Conservation (phyloP, 1,284 basidiomycete genomes). For the Macrocystidia cucumis region DNA sequence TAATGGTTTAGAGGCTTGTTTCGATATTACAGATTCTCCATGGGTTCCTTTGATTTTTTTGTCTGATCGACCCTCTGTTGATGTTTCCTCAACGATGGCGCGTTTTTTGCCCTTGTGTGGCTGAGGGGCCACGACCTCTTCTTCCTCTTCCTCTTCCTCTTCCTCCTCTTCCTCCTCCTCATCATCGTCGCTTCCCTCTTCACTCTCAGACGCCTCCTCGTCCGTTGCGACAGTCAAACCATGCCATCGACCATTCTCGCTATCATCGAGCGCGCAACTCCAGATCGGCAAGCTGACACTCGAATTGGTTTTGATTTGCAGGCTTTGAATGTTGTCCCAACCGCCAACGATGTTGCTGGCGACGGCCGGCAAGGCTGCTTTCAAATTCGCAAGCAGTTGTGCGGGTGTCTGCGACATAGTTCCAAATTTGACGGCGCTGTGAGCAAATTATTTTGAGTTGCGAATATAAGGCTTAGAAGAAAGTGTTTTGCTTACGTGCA, state of each 20-base stretch:
- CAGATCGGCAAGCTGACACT: conserved; percentile 89
- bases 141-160: conserved; percentile 18
- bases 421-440: conserved; percentile 82
- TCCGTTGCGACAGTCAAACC: conserved; percentile 35
- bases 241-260: conserved; percentile 56
- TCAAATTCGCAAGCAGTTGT: conserved; percentile 77
- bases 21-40: conserved; percentile 7
- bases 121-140: conserved; percentile 11
- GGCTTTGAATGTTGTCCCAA: conserved; percentile 88
- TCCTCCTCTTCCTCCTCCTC: conserved; percentile 19
- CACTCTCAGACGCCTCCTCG: conserved; percentile 19
- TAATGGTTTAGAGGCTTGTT: background rate
- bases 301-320: conserved; percentile 88
- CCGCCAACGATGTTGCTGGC: conserved; percentile 66
- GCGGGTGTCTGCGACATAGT: conserved; percentile 65
- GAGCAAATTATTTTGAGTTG: background rate
- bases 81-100: conserved; percentile 9
- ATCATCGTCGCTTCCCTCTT: conserved; percentile 21
- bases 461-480: conserved; percentile 1
- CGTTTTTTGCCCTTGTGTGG: conserved; percentile 13
- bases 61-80: conserved; percentile 18
- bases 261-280: conserved; percentile 64
- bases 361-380: conserved; percentile 74
- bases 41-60: conserved; percentile 28
- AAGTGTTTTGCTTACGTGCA: conserved; percentile 58